Base-by-base conservation (phyloP, 1,284 basidiomycete species). In the Athelia sp. region DNA sequence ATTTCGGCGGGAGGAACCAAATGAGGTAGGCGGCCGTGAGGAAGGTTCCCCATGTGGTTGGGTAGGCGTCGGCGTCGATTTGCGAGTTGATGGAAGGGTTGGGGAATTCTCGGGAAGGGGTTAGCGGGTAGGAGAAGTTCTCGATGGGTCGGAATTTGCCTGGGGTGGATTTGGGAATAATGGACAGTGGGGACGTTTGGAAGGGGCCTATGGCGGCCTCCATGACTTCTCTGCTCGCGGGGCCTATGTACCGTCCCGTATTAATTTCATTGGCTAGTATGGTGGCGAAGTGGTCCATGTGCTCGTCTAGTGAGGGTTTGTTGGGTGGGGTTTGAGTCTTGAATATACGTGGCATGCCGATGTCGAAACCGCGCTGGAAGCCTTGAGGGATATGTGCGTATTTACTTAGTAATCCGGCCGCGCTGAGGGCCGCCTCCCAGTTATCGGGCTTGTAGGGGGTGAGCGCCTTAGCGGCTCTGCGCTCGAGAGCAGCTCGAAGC, bases 401-500 rank as follows among this genome's bases (percentile, higher is more conserved):
- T 29, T 29, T 29, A 29, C 26, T 29, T 6, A 13, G 6, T 29
- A 29, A 13, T 4, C 26, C 26, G 26, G 26, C 26, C 13, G 6
- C 13, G 6, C 13, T 4, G 26, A 29, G 26, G 26, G 26, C 26
- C 4, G 26, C 26, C 26, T 29, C 26, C 26, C 26, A 29, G 26
- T 29, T 29, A 13, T 29, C 26, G 26, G 26, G 6, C 6, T 29
- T 29, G 26, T 29, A 29, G 26, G 26, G 26, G 26, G 26, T 6
- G 26, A 29, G 26, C 13, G 26, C 26, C 13, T 29, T 43, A 52
- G 2, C 15, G 22, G 18, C 42, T 53, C 58, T 63, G 48, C 4
- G 53, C 48, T 44, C 51, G 50, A 63, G 57, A 50, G 40, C 61
- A 64, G 8, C 13, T 31, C 42, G 59, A 53, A 54, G 63, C 60